Evolutionary conservation across 2,329 filamentous ascomycete species (phyloP), one percentile per base, ranked within the genome.

Genomic region (Trichocomaceae sp.): DNA sequence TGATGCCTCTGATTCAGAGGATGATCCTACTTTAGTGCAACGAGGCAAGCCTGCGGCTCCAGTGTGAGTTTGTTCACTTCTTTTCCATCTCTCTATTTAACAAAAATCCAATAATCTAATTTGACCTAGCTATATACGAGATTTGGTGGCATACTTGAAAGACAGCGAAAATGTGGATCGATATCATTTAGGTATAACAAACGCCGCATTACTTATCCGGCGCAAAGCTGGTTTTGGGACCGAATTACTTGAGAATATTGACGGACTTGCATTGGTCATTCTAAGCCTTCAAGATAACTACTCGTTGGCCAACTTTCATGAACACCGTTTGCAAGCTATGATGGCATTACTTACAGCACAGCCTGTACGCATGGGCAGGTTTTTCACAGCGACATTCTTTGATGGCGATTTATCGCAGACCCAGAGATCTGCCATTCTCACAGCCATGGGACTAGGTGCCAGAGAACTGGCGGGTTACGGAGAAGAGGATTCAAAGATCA

Each of bases 1-100:
- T 1, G 93, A 99, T 61, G 81, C 84, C 0, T 89, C 95, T 66
- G 93, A 99, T 66, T 92, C 90, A 0, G 90, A 96, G 55, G 91
- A 96, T 37, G 95, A 99, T 63, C 86, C 93, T 5, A 95, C 90
- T 0, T 76, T 96, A 17, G 80, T 97, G 47, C 85, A 87, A 55
- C 82, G 91, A 13, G 85, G 93, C 69, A 96, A 93, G 63, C 82
- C 86, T 20, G 87, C 82, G 56, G 82, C 90, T 0, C 93, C 93
- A 1, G 90, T 99, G 65, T 79, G 72, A 66, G 75, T 72, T 44
- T 8, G 15, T 15, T 15, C 13, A 7, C 3, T 15, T 33, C 41
- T 22, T 7, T 31, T 19, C 17, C 4, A 20, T 41, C 4, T 20
- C 10, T n/a, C 35, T 17, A 37, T 41, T 20, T 22, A 1, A 6